Percentiles rank a stretch among this genome's conserved stretches.
Conservation (phyloP, 2,329 filamentous ascomycete species). For the Alternaria burnsii region DNA sequence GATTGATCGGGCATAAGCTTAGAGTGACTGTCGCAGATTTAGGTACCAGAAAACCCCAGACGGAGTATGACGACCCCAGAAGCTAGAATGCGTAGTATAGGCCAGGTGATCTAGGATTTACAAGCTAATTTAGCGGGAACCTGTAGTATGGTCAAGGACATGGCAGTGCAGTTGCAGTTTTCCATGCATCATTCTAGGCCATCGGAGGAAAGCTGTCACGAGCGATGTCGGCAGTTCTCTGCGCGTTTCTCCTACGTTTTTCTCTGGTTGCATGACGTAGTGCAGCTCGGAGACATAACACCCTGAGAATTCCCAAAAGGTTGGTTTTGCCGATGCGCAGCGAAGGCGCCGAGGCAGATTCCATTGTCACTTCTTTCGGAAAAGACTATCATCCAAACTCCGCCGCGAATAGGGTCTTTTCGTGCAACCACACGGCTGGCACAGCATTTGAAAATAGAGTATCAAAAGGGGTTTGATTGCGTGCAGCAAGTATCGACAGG, state of each 20-base stretch:
- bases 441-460: background rate
- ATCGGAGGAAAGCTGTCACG: background rate
- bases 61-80: background rate
- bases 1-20: conserved; percentile 15
- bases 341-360: no score
- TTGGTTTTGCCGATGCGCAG: no score
- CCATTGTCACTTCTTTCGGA: background rate
- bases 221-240: background rate
- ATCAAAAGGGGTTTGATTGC: background rate
- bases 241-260: conserved; percentile 12
- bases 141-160: conserved; percentile 5
- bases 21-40: conserved; percentile 8
- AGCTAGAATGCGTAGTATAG: background rate
- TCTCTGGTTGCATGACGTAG: conserved; percentile 10
- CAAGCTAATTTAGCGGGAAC: conserved; percentile 8
- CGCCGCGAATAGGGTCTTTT: background rate
- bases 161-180: background rate
- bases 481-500: conserved; percentile 2
- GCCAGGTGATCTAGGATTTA: background rate
- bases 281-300: no score
- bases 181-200: conserved; percentile 2
- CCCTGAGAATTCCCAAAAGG: no score
- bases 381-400: background rate
- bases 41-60: background rate
- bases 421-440: background rate